Evolutionary conservation across 768 basidiomycete genomes (phyloP).

Genomic region (Trametes villosa): DNA sequence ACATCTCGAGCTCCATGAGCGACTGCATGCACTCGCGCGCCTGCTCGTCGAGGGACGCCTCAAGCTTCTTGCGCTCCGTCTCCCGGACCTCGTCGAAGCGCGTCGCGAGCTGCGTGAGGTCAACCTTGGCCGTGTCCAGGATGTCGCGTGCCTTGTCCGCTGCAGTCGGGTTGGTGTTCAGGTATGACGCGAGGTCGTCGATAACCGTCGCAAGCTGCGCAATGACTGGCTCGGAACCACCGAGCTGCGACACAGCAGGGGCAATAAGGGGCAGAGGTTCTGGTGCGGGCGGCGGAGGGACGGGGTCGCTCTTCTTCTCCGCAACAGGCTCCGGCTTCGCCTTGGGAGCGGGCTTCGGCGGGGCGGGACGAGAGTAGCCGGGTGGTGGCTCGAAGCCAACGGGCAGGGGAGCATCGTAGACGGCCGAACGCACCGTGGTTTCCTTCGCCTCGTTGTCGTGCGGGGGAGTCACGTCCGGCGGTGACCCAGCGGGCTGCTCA

Average conservation of each 20-base stretch:
- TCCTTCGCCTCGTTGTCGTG: constrained; percentile 25
- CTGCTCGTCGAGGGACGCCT: constrained; percentile 76
- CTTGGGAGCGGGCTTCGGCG: constrained; percentile 42
- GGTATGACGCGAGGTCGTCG: constrained; percentile 85
- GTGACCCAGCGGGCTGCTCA: constrained; percentile 29
- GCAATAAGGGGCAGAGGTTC: constrained; percentile 76
- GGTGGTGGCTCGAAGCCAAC: constrained; percentile 94
- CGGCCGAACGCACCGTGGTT: constrained; percentile 32
- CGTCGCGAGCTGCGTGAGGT: constrained; percentile 76
- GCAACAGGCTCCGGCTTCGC: not conserved
- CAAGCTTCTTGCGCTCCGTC: constrained; percentile 73
- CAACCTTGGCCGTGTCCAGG: constrained; percentile 78
- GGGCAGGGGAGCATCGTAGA: constrained; percentile 80
- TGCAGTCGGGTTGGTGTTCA: constrained; percentile 72
- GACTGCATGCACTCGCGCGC: constrained; percentile 81
- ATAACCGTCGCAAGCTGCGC: constrained; percentile 91
- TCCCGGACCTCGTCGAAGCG: constrained; percentile 81
- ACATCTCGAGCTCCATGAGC: constrained; percentile 82
- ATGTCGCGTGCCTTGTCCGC: constrained; percentile 72
- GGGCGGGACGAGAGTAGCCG: constrained; percentile 72
- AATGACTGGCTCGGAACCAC: constrained; percentile 87
- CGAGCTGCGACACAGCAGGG: constrained; percentile 74
- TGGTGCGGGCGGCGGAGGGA: constrained; percentile 37
- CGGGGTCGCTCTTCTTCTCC: constrained; percentile 31
- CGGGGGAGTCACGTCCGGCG: constrained; percentile 34